Evolutionary conservation across 1,284 basidiomycete genomes (phyloP).

Genomic region (Fomes fomentarius): DNA sequence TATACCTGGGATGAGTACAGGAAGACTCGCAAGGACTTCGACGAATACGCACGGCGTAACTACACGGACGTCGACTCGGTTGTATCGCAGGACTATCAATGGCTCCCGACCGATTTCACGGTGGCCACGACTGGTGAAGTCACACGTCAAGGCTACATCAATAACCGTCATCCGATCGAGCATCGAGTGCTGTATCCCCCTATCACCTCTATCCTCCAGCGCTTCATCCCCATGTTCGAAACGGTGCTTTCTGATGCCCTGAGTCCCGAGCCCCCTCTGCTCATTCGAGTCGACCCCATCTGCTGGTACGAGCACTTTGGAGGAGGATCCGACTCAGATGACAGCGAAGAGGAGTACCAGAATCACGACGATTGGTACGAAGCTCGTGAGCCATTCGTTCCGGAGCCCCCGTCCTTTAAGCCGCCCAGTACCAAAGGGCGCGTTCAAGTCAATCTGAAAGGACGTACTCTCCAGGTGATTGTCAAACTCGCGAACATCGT

Average conservation of each 20-base stretch:
- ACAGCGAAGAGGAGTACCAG: neutral
- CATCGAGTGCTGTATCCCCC: neutral
- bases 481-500: constrained; percentile 54
- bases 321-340: too few species aligned
- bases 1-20: neutral
- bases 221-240: neutral
- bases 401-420: constrained; percentile 6
- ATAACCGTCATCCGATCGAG: neutral
- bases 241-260: neutral
- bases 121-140: neutral
- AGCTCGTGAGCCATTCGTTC: neutral
- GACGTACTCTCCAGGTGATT: constrained; percentile 45
- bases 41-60: neutral
- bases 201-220: neutral
- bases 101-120: neutral
- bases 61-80: too few species aligned
- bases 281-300: neutral
- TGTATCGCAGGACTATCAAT: neutral
- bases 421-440: neutral
- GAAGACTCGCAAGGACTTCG: neutral
- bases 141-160: neutral
- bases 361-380: neutral
- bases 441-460: neutral
- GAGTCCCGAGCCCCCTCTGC: neutral
- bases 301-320: neutral